Conservation (phyloP, 2,329 filamentous ascomycete species). For the Cercospora berteroae region DNA sequence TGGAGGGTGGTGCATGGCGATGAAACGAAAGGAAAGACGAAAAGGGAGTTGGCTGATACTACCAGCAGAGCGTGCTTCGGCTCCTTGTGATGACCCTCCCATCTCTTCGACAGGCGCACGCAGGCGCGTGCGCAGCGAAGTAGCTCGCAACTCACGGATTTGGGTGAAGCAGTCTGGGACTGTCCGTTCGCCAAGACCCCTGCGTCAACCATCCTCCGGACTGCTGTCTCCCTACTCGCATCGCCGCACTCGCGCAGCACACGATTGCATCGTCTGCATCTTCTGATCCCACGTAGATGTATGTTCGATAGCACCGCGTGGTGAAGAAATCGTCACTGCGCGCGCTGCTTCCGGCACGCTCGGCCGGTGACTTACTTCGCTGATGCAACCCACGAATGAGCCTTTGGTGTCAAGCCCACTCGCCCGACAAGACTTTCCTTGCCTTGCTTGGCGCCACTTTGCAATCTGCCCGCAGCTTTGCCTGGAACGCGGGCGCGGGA, state of each 20-base stretch:
- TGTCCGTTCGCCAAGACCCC: neutral
- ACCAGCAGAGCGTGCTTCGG: neutral
- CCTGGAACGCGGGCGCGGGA: neutral
- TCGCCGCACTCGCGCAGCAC: neutral
- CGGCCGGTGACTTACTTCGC: neutral
- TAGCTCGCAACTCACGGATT: neutral
- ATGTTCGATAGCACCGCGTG: neutral
- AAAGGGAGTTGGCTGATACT: neutral
- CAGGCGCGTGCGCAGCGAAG: no score
- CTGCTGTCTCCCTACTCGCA: neutral
- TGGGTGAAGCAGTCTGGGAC: neutral
- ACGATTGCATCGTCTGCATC: neutral
- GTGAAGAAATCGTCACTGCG: neutral
- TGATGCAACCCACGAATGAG: neutral
- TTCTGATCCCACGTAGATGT: neutral
- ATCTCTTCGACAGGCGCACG: conserved; percentile 8
- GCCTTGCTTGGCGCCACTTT: conserved; percentile 9
- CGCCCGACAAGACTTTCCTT: conserved; percentile 7
- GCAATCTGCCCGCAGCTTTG: conserved; percentile 5
- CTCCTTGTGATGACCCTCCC: conserved; percentile 6
- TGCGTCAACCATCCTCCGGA: neutral
- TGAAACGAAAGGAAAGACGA: neutral
- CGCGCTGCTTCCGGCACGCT: neutral
- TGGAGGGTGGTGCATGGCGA: conserved; percentile 2
- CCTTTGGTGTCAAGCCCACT: neutral